phyloP scores from a whole-genome alignment of 129 eudicot genomes.

The Scalesia atractyloides region DNA sequence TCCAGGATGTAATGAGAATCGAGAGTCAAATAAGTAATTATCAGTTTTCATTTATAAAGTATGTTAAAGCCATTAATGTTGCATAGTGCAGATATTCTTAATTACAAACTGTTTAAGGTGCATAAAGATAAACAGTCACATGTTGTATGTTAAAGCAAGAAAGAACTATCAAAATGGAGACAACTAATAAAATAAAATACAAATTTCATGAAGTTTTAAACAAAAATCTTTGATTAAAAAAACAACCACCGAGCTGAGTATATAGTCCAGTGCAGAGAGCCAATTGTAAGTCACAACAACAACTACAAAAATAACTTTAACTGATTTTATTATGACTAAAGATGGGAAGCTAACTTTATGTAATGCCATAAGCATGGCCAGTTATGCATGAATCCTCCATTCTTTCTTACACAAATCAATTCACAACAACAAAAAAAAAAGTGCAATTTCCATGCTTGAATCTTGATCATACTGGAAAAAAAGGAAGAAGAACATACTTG shows the following conservation, averaged over 20 bases:
- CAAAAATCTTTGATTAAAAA: neutral
- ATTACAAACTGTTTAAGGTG: neutral
- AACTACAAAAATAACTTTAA: neutral
- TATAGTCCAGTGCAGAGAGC: neutral
- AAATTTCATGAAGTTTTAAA: neutral
- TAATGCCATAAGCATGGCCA: constrained; percentile 16
- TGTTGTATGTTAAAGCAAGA: neutral
- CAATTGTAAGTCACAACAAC: neutral
- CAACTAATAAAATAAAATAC: neutral
- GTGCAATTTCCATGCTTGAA: neutral
- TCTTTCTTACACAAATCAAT: constrained; percentile 8
- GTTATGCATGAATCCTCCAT: neutral
- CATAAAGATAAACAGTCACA: constrained; percentile 8
- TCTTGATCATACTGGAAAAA: neutral
- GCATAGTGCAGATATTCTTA: constrained; percentile 22
- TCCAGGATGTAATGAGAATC: too few relatives aligned
- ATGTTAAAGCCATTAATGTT: neutral
- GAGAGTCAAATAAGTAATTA: neutral
- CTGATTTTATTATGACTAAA: neutral
- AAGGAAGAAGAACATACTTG: constrained; percentile 55
- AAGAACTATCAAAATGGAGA: neutral
- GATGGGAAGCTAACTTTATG: constrained; percentile 6
- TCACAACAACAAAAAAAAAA: neutral
- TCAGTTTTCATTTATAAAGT: neutral
- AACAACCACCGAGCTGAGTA: neutral